Percentiles rank a stretch among this genome's conserved stretches.
Evolutionary conservation across 2,329 filamentous ascomycete species (phyloP).

Genomic region (Stagonosporopsis tanaceti): DNA sequence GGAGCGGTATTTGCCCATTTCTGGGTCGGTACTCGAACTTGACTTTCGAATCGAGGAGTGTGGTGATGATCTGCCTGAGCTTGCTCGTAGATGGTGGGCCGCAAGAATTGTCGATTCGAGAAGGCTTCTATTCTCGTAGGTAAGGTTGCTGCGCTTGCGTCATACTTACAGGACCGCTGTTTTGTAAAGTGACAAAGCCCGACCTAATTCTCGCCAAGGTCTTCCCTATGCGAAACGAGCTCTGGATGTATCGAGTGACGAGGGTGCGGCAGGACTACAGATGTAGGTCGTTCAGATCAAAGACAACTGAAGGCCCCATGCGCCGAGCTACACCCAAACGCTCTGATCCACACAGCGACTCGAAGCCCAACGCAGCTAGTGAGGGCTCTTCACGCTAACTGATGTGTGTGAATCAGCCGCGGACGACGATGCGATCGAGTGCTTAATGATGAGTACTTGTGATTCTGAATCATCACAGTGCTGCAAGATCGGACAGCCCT

Average conservation of each 20-base stretch:
- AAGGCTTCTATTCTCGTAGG: not conserved
- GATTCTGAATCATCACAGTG: not conserved
- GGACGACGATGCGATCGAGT: not conserved
- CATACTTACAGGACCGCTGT: constrained; percentile 2
- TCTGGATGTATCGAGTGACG: not conserved
- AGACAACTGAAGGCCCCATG: not conserved
- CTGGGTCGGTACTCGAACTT: not conserved
- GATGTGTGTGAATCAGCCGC: not conserved
- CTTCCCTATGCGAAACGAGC: not conserved
- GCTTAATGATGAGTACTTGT: not conserved
- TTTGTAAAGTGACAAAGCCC: not conserved
- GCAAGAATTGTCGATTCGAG: constrained; percentile 7
- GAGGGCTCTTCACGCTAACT: not conserved
- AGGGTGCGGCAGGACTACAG: not conserved
- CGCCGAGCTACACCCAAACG: constrained; percentile 1
- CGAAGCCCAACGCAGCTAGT: not conserved
- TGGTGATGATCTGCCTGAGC: not conserved
- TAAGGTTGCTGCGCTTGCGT: constrained; percentile 4
- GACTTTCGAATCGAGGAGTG: constrained; percentile 20
- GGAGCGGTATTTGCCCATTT: constrained; percentile 44
- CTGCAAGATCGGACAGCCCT: not conserved
- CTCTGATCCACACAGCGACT: not conserved
- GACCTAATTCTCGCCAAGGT: not conserved
- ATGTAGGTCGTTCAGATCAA: not conserved
- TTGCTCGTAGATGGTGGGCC: not conserved